Conservation (phyloP, 2,329 filamentous ascomycete species). For the Gnomoniopsis sp. region DNA sequence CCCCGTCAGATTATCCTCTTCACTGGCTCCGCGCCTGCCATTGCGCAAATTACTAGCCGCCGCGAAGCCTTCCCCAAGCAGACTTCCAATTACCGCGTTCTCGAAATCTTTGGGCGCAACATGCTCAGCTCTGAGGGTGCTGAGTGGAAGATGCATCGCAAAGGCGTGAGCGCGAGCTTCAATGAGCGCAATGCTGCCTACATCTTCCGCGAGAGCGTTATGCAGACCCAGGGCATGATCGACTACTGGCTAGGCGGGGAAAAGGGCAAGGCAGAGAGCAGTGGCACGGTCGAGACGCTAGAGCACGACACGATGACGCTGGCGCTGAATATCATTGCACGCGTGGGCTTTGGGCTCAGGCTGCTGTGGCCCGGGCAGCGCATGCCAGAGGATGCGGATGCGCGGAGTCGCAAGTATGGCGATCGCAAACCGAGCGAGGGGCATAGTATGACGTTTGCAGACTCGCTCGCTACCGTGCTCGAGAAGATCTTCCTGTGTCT, state of each 20-base stretch:
- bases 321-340: slow-evolving; percentile 55
- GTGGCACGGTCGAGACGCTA: slow-evolving; percentile 50
- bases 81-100: slow-evolving; percentile 52
- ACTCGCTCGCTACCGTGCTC: slow-evolving; percentile 58
- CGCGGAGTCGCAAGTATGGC: slow-evolving; percentile 46
- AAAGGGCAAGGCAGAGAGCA: slow-evolving; percentile 26
- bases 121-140: slow-evolving; percentile 67
- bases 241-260: slow-evolving; percentile 47
- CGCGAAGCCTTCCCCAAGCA: slow-evolving; percentile 72
- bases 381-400: slow-evolving; percentile 38
- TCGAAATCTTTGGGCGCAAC: slow-evolving; percentile 69
- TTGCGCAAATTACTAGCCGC: slow-evolving; percentile 61
- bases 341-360: slow-evolving; percentile 67
- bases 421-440: slow-evolving; percentile 44
- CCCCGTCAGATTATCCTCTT: slow-evolving; percentile 51
- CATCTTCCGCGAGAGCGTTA: slow-evolving; percentile 59
- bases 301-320: slow-evolving; percentile 64
- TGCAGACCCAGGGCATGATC: slow-evolving; percentile 62
- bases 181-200: slow-evolving; percentile 71
- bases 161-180: slow-evolving; percentile 68
- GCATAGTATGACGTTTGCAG: slow-evolving; percentile 62
- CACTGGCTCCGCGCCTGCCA: slow-evolving; percentile 61
- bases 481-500: slow-evolving; percentile 62
- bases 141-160: slow-evolving; percentile 70
- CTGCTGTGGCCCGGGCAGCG: slow-evolving; percentile 62